phyloP scores from a whole-genome alignment of 495 filamentous ascomycete genomes.

The Penicillium riverlandense region DNA sequence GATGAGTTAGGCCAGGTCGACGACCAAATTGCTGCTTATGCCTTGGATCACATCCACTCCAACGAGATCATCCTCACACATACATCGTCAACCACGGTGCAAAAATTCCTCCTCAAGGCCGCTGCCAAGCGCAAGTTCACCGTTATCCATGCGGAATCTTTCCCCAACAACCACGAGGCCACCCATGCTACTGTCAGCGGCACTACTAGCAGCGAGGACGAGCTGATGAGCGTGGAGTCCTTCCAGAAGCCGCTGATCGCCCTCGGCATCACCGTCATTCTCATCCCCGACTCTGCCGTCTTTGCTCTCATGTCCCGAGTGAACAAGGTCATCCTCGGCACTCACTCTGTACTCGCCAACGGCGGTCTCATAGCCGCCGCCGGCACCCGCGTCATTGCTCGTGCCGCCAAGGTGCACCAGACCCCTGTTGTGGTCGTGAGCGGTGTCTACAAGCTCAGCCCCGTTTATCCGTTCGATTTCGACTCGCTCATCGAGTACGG shows the following conservation, averaged over 20 bases:
- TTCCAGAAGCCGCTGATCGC: conserved; percentile 71
- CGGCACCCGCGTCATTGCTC: conserved; percentile 70
- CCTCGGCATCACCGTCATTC: conserved; percentile 70
- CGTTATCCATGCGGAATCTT: conserved; percentile 68
- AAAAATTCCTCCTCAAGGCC: conserved; percentile 78
- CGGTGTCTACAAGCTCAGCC: conserved; percentile 85
- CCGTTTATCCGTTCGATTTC: conserved; percentile 74
- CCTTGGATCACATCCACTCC: conserved; percentile 82
- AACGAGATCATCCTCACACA: conserved; percentile 85
- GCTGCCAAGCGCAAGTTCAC: conserved; percentile 82
- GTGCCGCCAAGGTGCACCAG: conserved; percentile 70
- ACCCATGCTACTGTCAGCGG: conserved; percentile 55
- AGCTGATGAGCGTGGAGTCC: conserved; percentile 42
- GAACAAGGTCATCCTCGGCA: conserved; percentile 87
- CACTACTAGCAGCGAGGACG: conserved; percentile 31
- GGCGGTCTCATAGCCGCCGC: conserved; percentile 76
- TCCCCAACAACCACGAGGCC: conserved; percentile 58
- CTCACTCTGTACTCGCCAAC: conserved; percentile 78
- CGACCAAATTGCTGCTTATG: conserved; percentile 79
- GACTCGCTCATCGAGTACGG: conserved; percentile 75
- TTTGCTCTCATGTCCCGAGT: conserved; percentile 89
- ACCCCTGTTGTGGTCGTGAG: conserved; percentile 78
- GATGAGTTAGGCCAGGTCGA: conserved; percentile 86
- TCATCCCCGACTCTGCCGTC: conserved; percentile 75
- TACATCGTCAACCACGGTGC: conserved; percentile 71